A percentile compares a stretch with the other conserved stretches of the same genome.
These are phyloP conservation scores for Eragrostis tef DNA, from an alignment of 202 grass and related monocot species.

Conservation along the genomic window DNA sequence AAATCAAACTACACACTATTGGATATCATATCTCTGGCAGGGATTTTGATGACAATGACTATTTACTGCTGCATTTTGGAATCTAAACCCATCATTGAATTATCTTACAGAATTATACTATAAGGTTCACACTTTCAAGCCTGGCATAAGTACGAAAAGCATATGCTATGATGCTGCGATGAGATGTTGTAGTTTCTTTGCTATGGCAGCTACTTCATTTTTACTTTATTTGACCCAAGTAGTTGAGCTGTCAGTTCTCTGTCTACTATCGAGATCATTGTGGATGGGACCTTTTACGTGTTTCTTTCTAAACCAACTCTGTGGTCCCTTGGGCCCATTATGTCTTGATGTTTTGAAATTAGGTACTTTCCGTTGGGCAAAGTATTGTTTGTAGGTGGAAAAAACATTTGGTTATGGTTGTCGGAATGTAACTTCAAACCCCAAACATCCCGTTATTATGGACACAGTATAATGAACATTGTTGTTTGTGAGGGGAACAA, in stretches of 20 bases:
- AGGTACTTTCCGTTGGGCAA: neutral
- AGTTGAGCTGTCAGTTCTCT: neutral
- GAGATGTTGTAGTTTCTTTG: neutral
- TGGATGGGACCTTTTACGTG: neutral
- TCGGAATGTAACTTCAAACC: slow-evolving; percentile 10
- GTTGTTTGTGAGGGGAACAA: neutral
- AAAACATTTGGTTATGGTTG: slow-evolving; percentile 28
- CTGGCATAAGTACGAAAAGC: neutral
- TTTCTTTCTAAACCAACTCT: slow-evolving; percentile 33
- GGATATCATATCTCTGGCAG: neutral
- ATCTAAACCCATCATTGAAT: neutral
- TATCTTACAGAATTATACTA: neutral
- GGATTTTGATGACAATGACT: neutral
- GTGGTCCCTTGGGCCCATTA: neutral
- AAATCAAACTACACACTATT: neutral
- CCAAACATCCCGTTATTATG: neutral
- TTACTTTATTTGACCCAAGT: neutral
- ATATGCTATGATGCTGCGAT: neutral
- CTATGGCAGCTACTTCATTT: neutral
- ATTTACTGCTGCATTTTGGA: slow-evolving; percentile 3
- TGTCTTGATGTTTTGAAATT: neutral
- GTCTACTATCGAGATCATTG: too few relatives aligned
- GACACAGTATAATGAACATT: neutral
- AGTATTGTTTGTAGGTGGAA: neutral
- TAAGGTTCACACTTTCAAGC: neutral